Conservation (phyloP, 108 stramenopile genomes). For the Conticribra weissflogii region DNA sequence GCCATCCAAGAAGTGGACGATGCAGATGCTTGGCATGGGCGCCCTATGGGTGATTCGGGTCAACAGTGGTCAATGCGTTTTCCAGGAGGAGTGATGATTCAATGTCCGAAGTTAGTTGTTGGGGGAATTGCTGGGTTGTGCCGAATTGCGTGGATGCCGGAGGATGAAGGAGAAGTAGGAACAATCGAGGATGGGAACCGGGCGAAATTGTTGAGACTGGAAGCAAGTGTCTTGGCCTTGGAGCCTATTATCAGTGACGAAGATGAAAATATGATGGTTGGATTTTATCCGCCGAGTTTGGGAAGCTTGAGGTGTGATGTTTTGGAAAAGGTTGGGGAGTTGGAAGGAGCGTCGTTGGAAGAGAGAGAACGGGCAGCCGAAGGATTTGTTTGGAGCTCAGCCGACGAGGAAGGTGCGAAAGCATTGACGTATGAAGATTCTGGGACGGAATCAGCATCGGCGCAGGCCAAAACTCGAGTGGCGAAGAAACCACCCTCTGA, state of each 20-base stretch:
- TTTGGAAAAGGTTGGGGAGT: slow-evolving; percentile 74
- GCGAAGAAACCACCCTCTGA: slow-evolving; percentile 21
- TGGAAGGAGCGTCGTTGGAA: slow-evolving; percentile 54
- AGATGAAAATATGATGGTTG: slow-evolving; percentile 69
- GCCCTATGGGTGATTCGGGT: slow-evolving; percentile 48
- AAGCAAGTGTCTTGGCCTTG: slow-evolving; percentile 79
- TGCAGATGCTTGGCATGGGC: slow-evolving; percentile 84
- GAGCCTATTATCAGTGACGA: slow-evolving; percentile 68
- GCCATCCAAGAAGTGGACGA: slow-evolving; percentile 77
- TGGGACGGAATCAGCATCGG: slow-evolving; percentile 4
- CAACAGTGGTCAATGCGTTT: slow-evolving; percentile 74
- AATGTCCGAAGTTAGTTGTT: slow-evolving; percentile 71
- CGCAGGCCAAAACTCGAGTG: not conserved
- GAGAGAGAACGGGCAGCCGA: slow-evolving; percentile 42
- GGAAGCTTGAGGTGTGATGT: slow-evolving; percentile 79
- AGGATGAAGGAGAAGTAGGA: slow-evolving; percentile 60
- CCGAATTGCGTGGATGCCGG: slow-evolving; percentile 83
- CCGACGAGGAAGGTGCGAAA: slow-evolving; percentile 7
- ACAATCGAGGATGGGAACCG: slow-evolving; percentile 38
- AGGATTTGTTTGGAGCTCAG: slow-evolving; percentile 24
- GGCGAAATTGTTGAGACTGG: slow-evolving; percentile 65
- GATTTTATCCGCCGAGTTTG: slow-evolving; percentile 80
- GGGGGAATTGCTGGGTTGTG: slow-evolving; percentile 64
- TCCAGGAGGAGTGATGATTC: slow-evolving; percentile 73
- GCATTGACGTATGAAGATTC: not conserved